Evolutionary conservation across 2,329 filamentous ascomycete species (phyloP).

Genomic region (Talaromyces sp.): DNA sequence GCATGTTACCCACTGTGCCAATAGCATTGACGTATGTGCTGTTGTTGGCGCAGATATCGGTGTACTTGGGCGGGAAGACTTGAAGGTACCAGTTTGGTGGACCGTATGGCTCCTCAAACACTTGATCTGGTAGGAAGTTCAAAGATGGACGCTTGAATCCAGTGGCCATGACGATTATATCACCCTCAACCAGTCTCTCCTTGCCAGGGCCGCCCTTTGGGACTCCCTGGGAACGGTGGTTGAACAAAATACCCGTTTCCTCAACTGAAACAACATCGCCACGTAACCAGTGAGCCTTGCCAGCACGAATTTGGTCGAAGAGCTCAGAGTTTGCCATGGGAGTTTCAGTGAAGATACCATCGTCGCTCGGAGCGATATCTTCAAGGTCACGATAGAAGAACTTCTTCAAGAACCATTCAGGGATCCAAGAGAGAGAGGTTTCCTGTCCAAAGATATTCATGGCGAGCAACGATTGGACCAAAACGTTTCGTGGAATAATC

Average conservation of each 20-base stretch:
- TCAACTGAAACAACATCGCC: conserved; percentile 74
- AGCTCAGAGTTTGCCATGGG: conserved; percentile 86
- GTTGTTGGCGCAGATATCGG: conserved; percentile 78
- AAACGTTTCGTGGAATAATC: conserved; percentile 79
- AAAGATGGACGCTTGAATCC: conserved; percentile 76
- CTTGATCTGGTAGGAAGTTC: conserved; percentile 67
- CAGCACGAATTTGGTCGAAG: conserved; percentile 72
- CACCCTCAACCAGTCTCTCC: conserved; percentile 67
- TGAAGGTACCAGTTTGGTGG: conserved; percentile 90
- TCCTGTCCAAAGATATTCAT: conserved; percentile 80
- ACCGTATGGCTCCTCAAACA: conserved; percentile 71
- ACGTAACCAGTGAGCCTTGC: conserved; percentile 75
- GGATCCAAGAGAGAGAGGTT: conserved; percentile 74
- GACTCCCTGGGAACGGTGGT: conserved; percentile 70
- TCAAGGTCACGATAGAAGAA: conserved; percentile 83
- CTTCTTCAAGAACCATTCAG: conserved; percentile 71
- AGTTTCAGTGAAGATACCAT: conserved; percentile 74
- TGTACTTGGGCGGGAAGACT: conserved; percentile 75
- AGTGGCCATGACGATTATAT: conserved; percentile 81
- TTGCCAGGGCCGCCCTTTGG: conserved; percentile 74
- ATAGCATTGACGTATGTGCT: conserved; percentile 81
- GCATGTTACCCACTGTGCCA: conserved; percentile 81
- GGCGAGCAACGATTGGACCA: conserved; percentile 73
- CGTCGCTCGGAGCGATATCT: conserved; percentile 70
- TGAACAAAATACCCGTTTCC: conserved; percentile 68